A percentile compares a stretch with the other conserved stretches of the same genome.
Evolutionary conservation across 2,329 filamentous ascomycete genomes (phyloP).

Genomic region (Boeremia exigua): DNA sequence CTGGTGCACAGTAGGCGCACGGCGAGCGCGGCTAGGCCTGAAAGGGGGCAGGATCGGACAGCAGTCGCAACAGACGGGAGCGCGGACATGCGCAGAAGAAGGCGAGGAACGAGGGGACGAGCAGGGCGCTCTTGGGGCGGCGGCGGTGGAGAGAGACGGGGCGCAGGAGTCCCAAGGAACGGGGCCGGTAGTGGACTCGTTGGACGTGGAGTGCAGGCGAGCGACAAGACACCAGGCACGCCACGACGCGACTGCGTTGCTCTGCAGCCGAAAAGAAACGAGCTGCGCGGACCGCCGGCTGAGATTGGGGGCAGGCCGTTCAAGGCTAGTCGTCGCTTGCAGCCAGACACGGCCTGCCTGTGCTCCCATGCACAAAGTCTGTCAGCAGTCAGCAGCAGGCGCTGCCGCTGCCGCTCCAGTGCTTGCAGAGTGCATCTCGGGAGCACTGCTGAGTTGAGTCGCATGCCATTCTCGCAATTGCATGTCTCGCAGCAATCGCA

Average conservation of each 20-base stretch:
- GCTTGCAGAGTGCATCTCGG: background rate
- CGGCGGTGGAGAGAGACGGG: background rate
- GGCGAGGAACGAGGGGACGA: conserved; percentile 28
- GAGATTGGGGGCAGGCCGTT: conserved; percentile 22
- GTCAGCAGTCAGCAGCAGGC: background rate
- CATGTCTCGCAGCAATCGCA: conserved; percentile 7
- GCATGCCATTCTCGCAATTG: conserved; percentile 9
- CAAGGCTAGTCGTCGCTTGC: conserved; percentile 9
- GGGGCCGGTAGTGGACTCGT: background rate
- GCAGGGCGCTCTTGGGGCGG: conserved; percentile 22
- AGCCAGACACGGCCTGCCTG: conserved; percentile 10
- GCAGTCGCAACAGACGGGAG: conserved; percentile 9
- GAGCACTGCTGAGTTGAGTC: background rate
- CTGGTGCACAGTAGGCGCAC: conserved; percentile 18
- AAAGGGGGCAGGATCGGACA: conserved; percentile 20
- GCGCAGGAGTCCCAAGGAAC: conserved; percentile 5
- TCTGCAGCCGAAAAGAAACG: conserved; percentile 7
- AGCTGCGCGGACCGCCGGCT: conserved; percentile 20
- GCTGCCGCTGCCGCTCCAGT: background rate
- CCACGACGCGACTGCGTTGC: conserved; percentile 4
- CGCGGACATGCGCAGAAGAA: conserved; percentile 14
- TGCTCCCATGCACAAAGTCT: background rate
- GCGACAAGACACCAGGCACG: conserved; percentile 13
- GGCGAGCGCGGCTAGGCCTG: conserved; percentile 22
- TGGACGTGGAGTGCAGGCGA: conserved; percentile 2